These are phyloP conservation scores for Ophiostoma sp. DNA, from an alignment of 2,329 filamentous ascomycete genomes.

Conservation along the genomic window DNA sequence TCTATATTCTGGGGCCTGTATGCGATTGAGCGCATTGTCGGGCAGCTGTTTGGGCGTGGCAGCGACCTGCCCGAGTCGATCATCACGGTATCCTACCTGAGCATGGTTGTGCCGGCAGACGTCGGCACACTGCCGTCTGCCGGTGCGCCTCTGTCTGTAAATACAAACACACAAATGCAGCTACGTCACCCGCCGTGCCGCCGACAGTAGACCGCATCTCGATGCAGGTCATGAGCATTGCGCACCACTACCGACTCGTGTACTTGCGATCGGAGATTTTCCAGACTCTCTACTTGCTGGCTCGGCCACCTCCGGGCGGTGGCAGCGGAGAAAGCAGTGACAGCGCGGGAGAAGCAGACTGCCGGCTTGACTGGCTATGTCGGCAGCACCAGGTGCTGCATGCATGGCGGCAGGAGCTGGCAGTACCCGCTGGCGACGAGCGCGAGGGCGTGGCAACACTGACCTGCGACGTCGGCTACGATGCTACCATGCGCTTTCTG, in stretches of 20 bases:
- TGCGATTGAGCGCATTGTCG: constrained; percentile 35
- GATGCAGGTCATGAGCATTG: constrained; percentile 31
- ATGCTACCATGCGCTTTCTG: constrained; percentile 33
- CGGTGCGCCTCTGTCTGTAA: neutral
- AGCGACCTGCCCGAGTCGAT: constrained; percentile 37
- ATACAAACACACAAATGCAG: neutral
- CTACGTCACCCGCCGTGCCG: neutral
- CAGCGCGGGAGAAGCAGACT: neutral
- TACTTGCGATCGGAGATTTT: constrained; percentile 37
- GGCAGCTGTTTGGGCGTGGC: constrained; percentile 36
- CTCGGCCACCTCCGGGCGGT: constrained; percentile 7
- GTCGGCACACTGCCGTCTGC: neutral
- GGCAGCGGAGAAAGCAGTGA: neutral
- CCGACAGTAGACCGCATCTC: constrained; percentile 23
- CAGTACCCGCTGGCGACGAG: constrained; percentile 20
- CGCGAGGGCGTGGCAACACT: constrained; percentile 30
- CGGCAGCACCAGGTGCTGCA: constrained; percentile 23
- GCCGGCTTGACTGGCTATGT: constrained; percentile 23
- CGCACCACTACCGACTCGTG: constrained; percentile 35
- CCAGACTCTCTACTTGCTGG: constrained; percentile 28
- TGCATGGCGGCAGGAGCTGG: constrained; percentile 25
- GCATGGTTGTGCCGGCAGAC: neutral
- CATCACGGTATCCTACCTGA: constrained; percentile 36
- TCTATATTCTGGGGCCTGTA: constrained; percentile 37
- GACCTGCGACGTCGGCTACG: constrained; percentile 34